Percentiles rank a stretch among this genome's conserved stretches.
phyloP scores from a whole-genome alignment of 345 rosid species.

The Cardamine chenopodiifolia region DNA sequence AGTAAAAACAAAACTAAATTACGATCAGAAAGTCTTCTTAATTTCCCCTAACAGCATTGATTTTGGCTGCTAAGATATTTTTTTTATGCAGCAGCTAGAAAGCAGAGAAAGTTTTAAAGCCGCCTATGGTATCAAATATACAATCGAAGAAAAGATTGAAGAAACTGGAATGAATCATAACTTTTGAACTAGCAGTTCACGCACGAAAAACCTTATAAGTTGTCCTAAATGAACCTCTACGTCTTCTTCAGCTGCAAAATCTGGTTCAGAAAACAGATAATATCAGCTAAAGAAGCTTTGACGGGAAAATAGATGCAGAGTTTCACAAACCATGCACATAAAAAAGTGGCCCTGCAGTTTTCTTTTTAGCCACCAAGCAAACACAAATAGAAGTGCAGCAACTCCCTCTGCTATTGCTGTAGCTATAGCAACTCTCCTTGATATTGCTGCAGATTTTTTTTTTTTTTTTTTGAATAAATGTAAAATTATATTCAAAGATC shows the following conservation, averaged over 20 bases:
- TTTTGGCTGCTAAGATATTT: background rate
- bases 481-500: too few species aligned
- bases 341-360: constrained; percentile 72
- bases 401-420: too few species aligned
- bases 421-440: constrained; percentile 93
- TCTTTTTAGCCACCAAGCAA: constrained; percentile 66
- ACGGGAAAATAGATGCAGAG: background rate
- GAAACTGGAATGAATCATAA: background rate
- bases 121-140: background rate
- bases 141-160: background rate
- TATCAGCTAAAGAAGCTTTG: constrained; percentile 15
- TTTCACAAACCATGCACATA: constrained; percentile 74
- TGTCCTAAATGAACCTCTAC: constrained; percentile 91
- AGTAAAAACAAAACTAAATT: too few species aligned
- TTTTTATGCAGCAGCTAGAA: background rate
- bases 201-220: constrained; percentile 79
- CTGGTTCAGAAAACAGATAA: background rate
- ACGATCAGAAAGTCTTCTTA: background rate
- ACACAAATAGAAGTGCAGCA: constrained; percentile 71
- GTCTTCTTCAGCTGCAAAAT: constrained; percentile 79
- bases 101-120: background rate
- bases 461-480: too few species aligned
- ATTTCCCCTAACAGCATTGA: background rate
- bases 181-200: constrained; percentile 63
- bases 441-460: constrained; percentile 67